Percentiles rank a stretch among this genome's conserved stretches.
These are phyloP conservation scores for Pleurozium schreberi DNA, from an alignment of 225 moss, liverwort and hornwort species.

Conservation along the genomic window DNA sequence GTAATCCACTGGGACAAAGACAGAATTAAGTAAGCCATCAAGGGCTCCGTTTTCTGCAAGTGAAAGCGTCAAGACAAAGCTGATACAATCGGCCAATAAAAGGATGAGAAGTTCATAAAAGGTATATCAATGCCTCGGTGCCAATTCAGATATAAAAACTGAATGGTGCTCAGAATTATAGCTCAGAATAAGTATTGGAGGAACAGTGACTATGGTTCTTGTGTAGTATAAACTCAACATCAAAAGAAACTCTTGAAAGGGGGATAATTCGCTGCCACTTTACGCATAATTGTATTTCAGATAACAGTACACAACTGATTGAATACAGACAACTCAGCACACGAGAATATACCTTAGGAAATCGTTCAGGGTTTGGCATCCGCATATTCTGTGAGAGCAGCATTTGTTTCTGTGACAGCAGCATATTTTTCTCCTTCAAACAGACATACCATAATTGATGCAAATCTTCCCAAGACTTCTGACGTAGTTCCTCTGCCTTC, in stretches of 20 bases:
- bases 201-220: not conserved
- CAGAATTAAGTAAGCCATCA: not conserved
- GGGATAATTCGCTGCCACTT: not conserved
- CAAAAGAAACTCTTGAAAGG: not conserved
- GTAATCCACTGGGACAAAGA: not conserved
- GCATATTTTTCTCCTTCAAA: slow-evolving; percentile 77
- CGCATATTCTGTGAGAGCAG: slow-evolving; percentile 46
- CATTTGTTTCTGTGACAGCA: slow-evolving; percentile 72
- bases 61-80: not conserved
- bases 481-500: slow-evolving; percentile 62
- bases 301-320: not conserved
- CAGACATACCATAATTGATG: slow-evolving; percentile 80
- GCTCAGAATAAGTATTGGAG: not conserved
- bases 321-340: not conserved
- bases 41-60: not conserved
- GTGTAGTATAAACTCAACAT: not conserved
- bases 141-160: not conserved
- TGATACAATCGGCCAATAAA: not conserved
- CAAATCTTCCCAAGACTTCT: slow-evolving; percentile 76
- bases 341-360: slow-evolving; percentile 35
- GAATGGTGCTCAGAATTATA: not conserved
- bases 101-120: not conserved
- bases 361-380: slow-evolving; percentile 68
- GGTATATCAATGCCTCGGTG: not conserved
- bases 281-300: not conserved